Evolutionary conservation across 768 basidiomycete species (phyloP), one percentile per base, ranked within the genome.

Genomic region (Collybiopsis luxurians): DNA sequence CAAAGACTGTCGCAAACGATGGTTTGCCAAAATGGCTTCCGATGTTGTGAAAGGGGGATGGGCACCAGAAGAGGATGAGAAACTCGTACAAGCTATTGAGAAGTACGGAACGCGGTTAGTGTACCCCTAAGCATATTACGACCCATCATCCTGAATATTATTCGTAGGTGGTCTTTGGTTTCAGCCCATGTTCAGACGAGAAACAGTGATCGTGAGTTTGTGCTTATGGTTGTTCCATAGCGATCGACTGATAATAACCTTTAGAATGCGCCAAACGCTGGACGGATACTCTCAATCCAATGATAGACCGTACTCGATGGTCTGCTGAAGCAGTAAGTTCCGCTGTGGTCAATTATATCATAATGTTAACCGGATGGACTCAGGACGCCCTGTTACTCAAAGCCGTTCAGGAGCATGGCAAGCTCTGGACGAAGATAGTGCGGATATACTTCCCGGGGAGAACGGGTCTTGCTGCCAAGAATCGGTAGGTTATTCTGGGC

Each of bases 1-100:
- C 73, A 84, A 84, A 61, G 82, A 84, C 65, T 84, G 82, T 65
- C 76, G 82, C 60, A 84, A 84, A 64, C 73, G 82, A 10, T 84
- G 81, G 81, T 83, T 82, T 60, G 81, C 82, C 1, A 83, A 82
- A 71, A 82, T 84, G 82, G 81, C 80, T 56, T 79, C 80, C 12
- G 79, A 80, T 64, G 81, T 83, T 24, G 79, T 81, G 28, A 83
- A 83, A 64, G 82, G 82, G 39, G 81, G 81, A 7, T 84, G 82
- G 82, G 75, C 81, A 4, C 78, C 80, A 6, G 81, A 84, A 49
- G 82, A 84, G 64, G 82, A 84, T 58, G 79, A 81, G 66, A 75
- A 78, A 38, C 70, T 84, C 11, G 74, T 82, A 48, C 76, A 77
- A 60, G 82, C 80, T 23, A 81, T 84, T 36, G 78, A 81, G 31